These are phyloP conservation scores for Pichia scutulata DNA, from an alignment of 805 yeast species.

Conservation along the genomic window DNA sequence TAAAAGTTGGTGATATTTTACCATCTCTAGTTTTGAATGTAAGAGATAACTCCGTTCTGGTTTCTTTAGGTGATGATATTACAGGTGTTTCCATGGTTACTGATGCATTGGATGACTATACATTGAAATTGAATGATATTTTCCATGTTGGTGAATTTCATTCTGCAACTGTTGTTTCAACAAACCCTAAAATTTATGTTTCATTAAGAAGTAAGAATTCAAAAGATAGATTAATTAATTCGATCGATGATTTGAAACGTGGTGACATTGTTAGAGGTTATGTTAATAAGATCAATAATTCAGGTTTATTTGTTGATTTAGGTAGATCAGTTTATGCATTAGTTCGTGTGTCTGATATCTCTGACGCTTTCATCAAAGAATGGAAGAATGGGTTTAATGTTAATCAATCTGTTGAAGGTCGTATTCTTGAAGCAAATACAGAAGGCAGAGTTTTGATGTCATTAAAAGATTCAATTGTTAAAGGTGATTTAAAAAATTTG, in stretches of 20 bases:
- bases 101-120: slow-evolving; percentile 69
- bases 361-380: slow-evolving; percentile 74
- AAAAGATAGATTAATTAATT: slow-evolving; percentile 41
- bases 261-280: slow-evolving; percentile 81
- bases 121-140: slow-evolving; percentile 41
- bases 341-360: slow-evolving; percentile 71
- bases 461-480: slow-evolving; percentile 70
- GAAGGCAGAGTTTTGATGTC: slow-evolving; percentile 68
- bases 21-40: slow-evolving; percentile 61
- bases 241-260: slow-evolving; percentile 46
- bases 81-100: slow-evolving; percentile 63
- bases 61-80: slow-evolving; percentile 58
- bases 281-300: slow-evolving; percentile 62
- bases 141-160: slow-evolving; percentile 47
- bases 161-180: slow-evolving; percentile 44
- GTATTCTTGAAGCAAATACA: slow-evolving; percentile 53
- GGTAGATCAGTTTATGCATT: slow-evolving; percentile 69
- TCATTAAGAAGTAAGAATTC: slow-evolving; percentile 52
- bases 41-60: slow-evolving; percentile 51
- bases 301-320: slow-evolving; percentile 71
- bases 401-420: slow-evolving; percentile 69
- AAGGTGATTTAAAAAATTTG: slow-evolving; percentile 53
- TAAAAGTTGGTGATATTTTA: slow-evolving; percentile 44
- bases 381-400: slow-evolving; percentile 75
- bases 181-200: slow-evolving; percentile 54